These are phyloP conservation scores for Lentinula raphanica DNA, from an alignment of 768 basidiomycete genomes.

Conservation along the genomic window DNA sequence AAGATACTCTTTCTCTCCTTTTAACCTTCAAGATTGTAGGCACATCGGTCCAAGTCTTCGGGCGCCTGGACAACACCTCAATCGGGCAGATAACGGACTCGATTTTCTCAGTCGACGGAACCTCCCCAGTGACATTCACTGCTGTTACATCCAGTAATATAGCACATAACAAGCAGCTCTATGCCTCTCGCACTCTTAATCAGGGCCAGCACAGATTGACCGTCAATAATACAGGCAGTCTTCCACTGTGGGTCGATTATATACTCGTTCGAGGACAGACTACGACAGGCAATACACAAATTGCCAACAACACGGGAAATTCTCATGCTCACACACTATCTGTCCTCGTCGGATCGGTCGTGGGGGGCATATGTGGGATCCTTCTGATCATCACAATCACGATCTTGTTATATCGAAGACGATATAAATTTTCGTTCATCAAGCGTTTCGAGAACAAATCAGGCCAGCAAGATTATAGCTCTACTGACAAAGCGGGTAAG, in stretches of 20 bases:
- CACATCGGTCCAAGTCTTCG: constrained; percentile 15
- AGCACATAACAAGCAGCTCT: constrained; percentile 17
- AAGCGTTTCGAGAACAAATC: not conserved
- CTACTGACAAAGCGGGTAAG: not conserved
- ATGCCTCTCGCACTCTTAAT: constrained; percentile 11
- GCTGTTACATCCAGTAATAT: constrained; percentile 9
- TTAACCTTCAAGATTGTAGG: constrained; percentile 8
- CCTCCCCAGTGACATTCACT: constrained; percentile 15
- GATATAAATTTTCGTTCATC: not conserved
- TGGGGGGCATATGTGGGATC: not conserved
- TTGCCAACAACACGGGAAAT: not conserved
- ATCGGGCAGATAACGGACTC: constrained; percentile 10
- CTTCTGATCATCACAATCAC: not conserved
- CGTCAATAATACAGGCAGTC: constrained; percentile 8
- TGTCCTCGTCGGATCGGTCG: not conserved
- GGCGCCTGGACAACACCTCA: constrained; percentile 16
- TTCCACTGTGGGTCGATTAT: constrained; percentile 17
- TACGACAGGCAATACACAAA: not conserved
- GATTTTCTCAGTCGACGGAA: constrained; percentile 17
- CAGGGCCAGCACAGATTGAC: constrained; percentile 16
- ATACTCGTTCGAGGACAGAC: constrained; percentile 11
- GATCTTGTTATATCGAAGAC: constrained; percentile 11
- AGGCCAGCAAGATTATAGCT: not conserved
- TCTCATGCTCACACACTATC: not conserved
- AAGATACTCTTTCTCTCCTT: not conserved